Base-by-base conservation (phyloP, 140 eudicot species). In the Stevia rebaudiana region DNA sequence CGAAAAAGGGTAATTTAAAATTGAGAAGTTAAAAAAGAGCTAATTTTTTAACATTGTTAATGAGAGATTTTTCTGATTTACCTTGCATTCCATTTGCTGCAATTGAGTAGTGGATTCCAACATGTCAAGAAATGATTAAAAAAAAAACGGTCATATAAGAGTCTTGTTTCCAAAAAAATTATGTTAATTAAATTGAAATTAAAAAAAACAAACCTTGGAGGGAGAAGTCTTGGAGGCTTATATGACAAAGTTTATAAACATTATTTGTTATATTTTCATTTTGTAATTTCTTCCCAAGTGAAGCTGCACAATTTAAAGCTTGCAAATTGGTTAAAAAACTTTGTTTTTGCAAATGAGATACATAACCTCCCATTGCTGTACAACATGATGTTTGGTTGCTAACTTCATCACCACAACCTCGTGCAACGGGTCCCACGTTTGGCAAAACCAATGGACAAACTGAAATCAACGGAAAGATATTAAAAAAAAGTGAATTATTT, bases 271-370 rank as follows among this genome's bases (percentile, higher is more conserved):
- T 70, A 74, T 92, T 92, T 63, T 81, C 87, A 53, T 76, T 85
- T 72, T 84, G 89, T 61, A 88, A 70, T 63, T 79, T 88, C 66
- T 77, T 75, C 64, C 96, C 98, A 61, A 92, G 89, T 24, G 96
- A 73, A 67, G 98, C 86, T 60, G 98, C 98, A 76, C 98, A 92
- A 76, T 92, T 86, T 19, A 88, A 80, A 55, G 96, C 98, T 76
- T 92, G 98, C 84, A 92, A 81, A 68, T 92, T 92, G 71, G 98
- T 92, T 50, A 78, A 71, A 57, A 92, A 88, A 80, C 96, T 92
- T 63, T 92, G 98, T 49, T 79, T 85, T 80, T 92, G 98, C 67
- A 92, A 78, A 76, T 83, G 96, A 61, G 95, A 79, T 35, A 83
- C 78, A 25, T 84, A 92, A 72, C 51, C 77, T 44, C 59, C 90